Evolutionary conservation across 306 rosid species (phyloP).

Genomic region (Vigna radiata): DNA sequence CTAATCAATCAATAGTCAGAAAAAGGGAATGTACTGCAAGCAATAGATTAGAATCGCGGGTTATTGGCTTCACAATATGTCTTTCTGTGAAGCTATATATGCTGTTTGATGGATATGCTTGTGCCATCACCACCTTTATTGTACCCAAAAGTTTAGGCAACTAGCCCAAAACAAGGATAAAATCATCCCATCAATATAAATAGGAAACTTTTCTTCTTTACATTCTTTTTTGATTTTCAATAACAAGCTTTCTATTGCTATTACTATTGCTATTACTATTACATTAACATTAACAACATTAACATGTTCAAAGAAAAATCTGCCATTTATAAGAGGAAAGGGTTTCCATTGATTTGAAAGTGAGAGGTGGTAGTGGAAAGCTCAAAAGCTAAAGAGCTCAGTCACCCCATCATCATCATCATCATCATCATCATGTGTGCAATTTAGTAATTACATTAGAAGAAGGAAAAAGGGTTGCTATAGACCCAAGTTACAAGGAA

Average conservation of each 20-base stretch:
- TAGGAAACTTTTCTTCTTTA: neutral
- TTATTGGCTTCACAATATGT: constrained; percentile 50
- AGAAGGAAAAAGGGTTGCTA: constrained; percentile 39
- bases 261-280: too few relatives aligned
- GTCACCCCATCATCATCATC: neutral
- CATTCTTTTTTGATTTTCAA: neutral
- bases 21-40: constrained; percentile 51
- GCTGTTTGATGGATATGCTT: constrained; percentile 37
- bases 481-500: constrained; percentile 52
- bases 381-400: constrained; percentile 22
- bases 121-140: constrained; percentile 44
- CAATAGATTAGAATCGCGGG: constrained; percentile 53
- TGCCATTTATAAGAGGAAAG: constrained; percentile 3
- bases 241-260: too few relatives aligned
- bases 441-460: constrained; percentile 48
- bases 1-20: constrained; percentile 48
- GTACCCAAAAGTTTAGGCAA: constrained; percentile 58
- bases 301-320: constrained; percentile 6
- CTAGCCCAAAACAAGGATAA: constrained; percentile 53
- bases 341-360: constrained; percentile 52
- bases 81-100: constrained; percentile 51
- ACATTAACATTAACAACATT: too few relatives aligned
- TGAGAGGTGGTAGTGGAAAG: constrained; percentile 24
- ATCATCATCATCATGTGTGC: constrained; percentile 37
- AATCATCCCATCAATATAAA: constrained; percentile 45